Evolutionary conservation across 176 grass and related monocot species (phyloP), one percentile per base, ranked within the genome.

Genomic region (Tuctoria greenei): DNA sequence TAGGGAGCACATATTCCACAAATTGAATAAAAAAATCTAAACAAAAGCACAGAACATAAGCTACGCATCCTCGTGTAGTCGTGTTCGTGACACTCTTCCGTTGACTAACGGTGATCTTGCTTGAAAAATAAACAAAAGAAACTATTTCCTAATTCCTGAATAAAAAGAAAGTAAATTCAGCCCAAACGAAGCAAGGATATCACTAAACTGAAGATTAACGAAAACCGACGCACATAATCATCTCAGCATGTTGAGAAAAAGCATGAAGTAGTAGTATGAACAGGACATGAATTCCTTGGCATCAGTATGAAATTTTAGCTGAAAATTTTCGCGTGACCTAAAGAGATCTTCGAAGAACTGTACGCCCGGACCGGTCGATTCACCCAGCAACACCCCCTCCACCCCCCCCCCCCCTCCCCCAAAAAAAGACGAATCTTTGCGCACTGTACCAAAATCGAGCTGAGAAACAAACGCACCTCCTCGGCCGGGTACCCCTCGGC

Each of bases 371-470:
- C 31, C 36, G 21, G 68, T 41, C 69, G 44, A 74, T 70, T 79
- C 54, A 59, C 34, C n/a, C 25, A 36, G 21, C 3, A 36, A 65
- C 39, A 1, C 31, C 31, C 3, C 31, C 31, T 3, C 31, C 31
- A 3, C 31, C 31, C 31, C 3, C 31, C 31, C 31, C 31, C 31
- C 2, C 31, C 31, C 39, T 15, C 17, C 10, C 37, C 26, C 0
- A 25, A 70, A 83, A 63, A 83, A 83, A 63, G 79, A 64, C 65
- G 49, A 62, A 75, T 76, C 25, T 34, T 41, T 84, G 27, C 14
- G 20, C 8, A 17, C 14, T 18, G 65, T 21, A 41, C 20, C 59
- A 41, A 60, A 36, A 37, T 31, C 20, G 66, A 64, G 60, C 52
- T 31, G 11, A 3, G 42, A 78, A 54, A 41, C 10, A 76, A 41